Conservation (phyloP, 1,284 basidiomycete species). For the Ceratobasidium sp. region DNA sequence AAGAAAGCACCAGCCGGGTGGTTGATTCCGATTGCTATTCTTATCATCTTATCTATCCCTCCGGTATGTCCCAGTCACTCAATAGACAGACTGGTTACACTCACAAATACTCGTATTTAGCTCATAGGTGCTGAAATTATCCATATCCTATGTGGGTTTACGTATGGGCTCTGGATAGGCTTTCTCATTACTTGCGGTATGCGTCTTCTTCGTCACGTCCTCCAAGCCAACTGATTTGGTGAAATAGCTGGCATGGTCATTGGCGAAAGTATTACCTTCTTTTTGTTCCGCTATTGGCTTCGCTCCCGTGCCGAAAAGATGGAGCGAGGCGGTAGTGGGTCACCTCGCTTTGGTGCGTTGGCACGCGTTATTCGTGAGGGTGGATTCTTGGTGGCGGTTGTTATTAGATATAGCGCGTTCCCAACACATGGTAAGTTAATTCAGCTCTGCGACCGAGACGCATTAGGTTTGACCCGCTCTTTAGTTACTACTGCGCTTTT, state of each 20-base stretch:
- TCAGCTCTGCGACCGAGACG: not conserved
- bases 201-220: not conserved
- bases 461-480: not conserved
- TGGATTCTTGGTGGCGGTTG: conserved; percentile 30
- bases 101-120: not conserved
- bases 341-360: conserved; percentile 24
- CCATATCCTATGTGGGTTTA: conserved; percentile 31
- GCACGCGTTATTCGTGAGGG: conserved; percentile 42
- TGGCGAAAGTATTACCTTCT: conserved; percentile 34
- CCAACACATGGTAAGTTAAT: conserved; percentile 35
- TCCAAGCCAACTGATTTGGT: not conserved
- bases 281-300: conserved; percentile 29
- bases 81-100: not conserved
- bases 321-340: conserved; percentile 18
- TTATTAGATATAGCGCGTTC: conserved; percentile 25
- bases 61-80: conserved; percentile 7
- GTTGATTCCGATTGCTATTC: conserved; percentile 30
- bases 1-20: conserved; percentile 37
- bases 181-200: conserved; percentile 32
- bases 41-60: conserved; percentile 37
- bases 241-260: conserved; percentile 17
- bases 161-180: conserved; percentile 30
- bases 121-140: conserved; percentile 42
- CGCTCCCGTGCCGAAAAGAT: conserved; percentile 39
- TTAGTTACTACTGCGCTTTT: conserved; percentile 35